phyloP scores from a whole-genome alignment of 768 basidiomycete species.

The Ramaria sp. region DNA sequence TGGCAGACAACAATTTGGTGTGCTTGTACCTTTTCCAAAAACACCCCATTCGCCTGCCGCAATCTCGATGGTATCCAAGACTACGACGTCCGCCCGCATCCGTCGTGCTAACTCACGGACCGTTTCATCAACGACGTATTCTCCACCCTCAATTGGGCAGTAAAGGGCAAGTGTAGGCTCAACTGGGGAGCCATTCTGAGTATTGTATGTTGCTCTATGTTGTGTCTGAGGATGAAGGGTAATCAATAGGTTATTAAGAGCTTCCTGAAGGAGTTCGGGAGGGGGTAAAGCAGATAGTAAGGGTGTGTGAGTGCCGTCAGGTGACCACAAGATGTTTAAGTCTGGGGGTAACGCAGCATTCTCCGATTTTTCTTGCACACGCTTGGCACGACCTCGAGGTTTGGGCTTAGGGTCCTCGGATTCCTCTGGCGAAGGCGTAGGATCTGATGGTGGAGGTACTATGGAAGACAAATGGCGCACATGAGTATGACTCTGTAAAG shows the following conservation, averaged over 20 bases:
- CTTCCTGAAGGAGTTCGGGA: slow-evolving; percentile 65
- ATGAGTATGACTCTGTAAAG: background rate
- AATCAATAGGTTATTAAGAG: slow-evolving; percentile 63
- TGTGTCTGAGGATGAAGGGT: slow-evolving; percentile 76
- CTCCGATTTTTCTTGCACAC: slow-evolving; percentile 26
- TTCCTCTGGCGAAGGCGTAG: slow-evolving; percentile 10
- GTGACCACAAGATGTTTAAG: slow-evolving; percentile 56
- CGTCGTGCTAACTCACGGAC: slow-evolving; percentile 66
- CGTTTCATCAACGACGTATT: slow-evolving; percentile 70
- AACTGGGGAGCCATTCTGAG: slow-evolving; percentile 39
- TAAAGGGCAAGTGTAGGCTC: slow-evolving; percentile 83
- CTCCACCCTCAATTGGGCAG: slow-evolving; percentile 83
- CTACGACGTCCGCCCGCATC: slow-evolving; percentile 69
- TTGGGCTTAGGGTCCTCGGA: slow-evolving; percentile 6
- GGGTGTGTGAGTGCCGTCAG: slow-evolving; percentile 30
- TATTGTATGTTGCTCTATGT: slow-evolving; percentile 52
- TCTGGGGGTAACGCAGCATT: slow-evolving; percentile 43
- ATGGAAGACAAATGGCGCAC: slow-evolving; percentile 13
- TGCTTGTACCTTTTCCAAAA: slow-evolving; percentile 59
- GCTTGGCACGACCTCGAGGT: slow-evolving; percentile 21
- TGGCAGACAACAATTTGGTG: background rate
- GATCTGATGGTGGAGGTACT: slow-evolving; percentile 15
- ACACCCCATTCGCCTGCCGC: slow-evolving; percentile 83
- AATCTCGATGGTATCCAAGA: slow-evolving; percentile 74
- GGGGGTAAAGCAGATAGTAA: slow-evolving; percentile 43